Conservation (phyloP, 768 basidiomycete genomes). For the Sutorius australiensis region DNA sequence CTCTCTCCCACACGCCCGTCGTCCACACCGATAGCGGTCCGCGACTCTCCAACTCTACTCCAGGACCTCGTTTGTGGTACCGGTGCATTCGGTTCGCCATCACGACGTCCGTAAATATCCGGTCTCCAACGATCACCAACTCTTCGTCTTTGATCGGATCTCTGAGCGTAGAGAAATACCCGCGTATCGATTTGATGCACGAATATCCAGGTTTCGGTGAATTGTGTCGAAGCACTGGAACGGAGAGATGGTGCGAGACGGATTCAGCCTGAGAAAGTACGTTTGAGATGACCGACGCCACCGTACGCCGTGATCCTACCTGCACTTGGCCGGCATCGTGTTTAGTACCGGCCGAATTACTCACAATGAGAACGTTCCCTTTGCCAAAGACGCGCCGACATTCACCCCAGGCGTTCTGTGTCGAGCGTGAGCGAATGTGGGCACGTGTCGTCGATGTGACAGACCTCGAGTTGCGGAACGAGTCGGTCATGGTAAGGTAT, state of each 20-base stretch:
- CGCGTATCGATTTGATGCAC: constrained; percentile 66
- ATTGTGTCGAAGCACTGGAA: constrained; percentile 78
- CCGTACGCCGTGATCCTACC: constrained; percentile 37
- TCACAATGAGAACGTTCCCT: constrained; percentile 82
- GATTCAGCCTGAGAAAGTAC: constrained; percentile 69
- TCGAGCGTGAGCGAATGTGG: neutral
- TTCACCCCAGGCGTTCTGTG: constrained; percentile 71
- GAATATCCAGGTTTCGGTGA: constrained; percentile 76
- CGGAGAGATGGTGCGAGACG: constrained; percentile 69
- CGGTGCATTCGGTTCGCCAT: constrained; percentile 69
- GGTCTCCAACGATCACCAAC: constrained; percentile 85
- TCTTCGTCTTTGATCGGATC: constrained; percentile 57
- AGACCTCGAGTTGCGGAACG: constrained; percentile 71
- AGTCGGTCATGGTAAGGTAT: constrained; percentile 71
- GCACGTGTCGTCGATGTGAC: constrained; percentile 11
- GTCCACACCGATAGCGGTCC: constrained; percentile 72
- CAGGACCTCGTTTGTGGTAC: neutral
- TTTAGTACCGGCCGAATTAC: constrained; percentile 88
- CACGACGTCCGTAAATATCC: constrained; percentile 88
- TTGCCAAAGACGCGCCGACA: constrained; percentile 72
- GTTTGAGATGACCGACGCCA: neutral
- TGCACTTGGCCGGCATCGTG: constrained; percentile 76
- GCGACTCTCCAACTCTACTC: neutral
- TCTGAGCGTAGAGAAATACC: constrained; percentile 66
- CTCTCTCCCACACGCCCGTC: constrained; percentile 63